Evolutionary conservation across 371 early-diverging fungal species (phyloP), one percentile per base, ranked within the genome.

Genomic region (Mucor velutinosus): DNA sequence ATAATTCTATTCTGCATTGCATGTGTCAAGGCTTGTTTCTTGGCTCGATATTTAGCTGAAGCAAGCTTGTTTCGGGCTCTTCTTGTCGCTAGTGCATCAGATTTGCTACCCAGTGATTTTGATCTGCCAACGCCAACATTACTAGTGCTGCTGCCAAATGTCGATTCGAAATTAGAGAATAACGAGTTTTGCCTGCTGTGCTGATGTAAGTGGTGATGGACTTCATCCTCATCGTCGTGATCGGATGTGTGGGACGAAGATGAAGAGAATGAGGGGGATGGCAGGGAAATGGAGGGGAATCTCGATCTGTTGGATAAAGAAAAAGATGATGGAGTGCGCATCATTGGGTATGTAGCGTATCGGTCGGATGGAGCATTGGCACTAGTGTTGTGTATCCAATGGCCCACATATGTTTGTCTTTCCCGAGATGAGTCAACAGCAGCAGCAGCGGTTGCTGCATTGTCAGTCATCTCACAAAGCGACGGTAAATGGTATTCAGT

Each of bases 31-130:
- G 58, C 65, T 33, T 66, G 71, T 72, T 88, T 88, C 67, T 88
- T 88, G 35, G 87, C 87, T 47, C 89, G 74, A 68, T 88, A 88
- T 69, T 88, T 88, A 7, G 89, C 89, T 4, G 89, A 88, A 4
- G 89, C 89, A 1, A 84, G 75, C 62, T 88, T 88, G 72, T 88
- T 88, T n/a, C 87, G 76, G n/a, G 86, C 83, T 19, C 87, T 81
- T n/a, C 87, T 45, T 11, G 62, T 61, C 6, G 55, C 49, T 8
- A 66, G 2, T 21, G 62, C 62, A 5, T 66, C 53, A 14, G 30
- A 39, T 2, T 59, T 64, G 27, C 14, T 53, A 15, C 27, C 25
- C 3, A 53, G 27, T 15, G 53, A 53, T 15, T 27, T 53, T 53
- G 53, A 15, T 30, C 58, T 25, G 6, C 35, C 21, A 12, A 11